phyloP scores from a whole-genome alignment of 345 rosid genomes.

The Citrus maxima region DNA sequence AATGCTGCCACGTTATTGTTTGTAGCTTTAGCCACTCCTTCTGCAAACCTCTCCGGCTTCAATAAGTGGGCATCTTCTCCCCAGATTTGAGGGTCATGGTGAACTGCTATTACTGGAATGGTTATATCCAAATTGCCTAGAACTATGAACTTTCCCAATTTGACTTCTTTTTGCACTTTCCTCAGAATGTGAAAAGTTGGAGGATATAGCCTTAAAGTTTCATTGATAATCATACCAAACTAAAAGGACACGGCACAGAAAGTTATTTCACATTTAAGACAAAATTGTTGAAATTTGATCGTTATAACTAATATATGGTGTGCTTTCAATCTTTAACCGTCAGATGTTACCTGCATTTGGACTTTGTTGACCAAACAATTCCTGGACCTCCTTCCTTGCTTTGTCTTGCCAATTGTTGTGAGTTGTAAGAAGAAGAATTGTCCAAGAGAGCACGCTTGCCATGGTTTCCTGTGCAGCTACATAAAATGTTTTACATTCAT shows the following conservation, averaged over 20 bases:
- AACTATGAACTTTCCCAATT: conserved; percentile 26
- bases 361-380: conserved; percentile 20
- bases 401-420: conserved; percentile 39
- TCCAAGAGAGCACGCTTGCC: conserved; percentile 28
- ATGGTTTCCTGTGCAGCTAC: conserved; percentile 19
- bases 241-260: background rate
- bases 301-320: background rate
- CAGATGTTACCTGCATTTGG: conserved; percentile 11
- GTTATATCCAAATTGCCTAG: conserved; percentile 20
- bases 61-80: conserved; percentile 39
- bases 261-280: background rate
- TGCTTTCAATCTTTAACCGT: conserved; percentile 32
- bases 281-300: no score
- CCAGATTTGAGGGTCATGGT: conserved; percentile 38
- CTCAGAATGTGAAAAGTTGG: conserved; percentile 17
- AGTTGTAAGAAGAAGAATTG: conserved; percentile 29
- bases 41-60: conserved; percentile 44
- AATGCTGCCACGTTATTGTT: conserved; percentile 30
- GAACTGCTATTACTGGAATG: conserved; percentile 26
- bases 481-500: conserved; percentile 43
- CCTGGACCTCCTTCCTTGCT: conserved; percentile 35
- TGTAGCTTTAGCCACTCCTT: conserved; percentile 46
- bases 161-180: conserved; percentile 14
- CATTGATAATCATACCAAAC: conserved; percentile 32
- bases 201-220: conserved; percentile 37